Evolutionary conservation across 495 filamentous ascomycete genomes (phyloP).

Genomic region (Lophiotrema nucula): DNA sequence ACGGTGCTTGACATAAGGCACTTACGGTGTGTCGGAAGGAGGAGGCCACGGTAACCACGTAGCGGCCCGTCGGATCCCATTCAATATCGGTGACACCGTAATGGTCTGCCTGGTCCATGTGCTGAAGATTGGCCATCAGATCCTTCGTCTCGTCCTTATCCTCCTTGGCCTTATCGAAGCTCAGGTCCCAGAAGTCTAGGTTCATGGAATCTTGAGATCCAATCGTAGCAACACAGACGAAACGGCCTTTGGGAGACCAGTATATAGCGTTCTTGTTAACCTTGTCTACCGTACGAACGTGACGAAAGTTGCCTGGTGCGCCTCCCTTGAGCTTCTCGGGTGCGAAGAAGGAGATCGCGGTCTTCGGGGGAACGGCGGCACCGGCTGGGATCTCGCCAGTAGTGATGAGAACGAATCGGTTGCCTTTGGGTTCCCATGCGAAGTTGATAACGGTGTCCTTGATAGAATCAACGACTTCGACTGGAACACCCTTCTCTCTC

Average conservation of each 20-base stretch:
- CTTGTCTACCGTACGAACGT: constrained; percentile 89
- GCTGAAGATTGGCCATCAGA: constrained; percentile 85
- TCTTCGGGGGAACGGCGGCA: constrained; percentile 88
- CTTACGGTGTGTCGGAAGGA: constrained; percentile 93
- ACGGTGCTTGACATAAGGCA: no score
- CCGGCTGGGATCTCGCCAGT: constrained; percentile 71
- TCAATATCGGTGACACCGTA: constrained; percentile 97
- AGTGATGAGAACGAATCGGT: constrained; percentile 96
- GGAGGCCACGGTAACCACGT: constrained; percentile 85
- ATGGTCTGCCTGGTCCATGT: constrained; percentile 90
- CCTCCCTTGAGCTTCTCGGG: constrained; percentile 84
- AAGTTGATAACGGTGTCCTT: constrained; percentile 99
- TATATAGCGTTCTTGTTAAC: constrained; percentile 99
- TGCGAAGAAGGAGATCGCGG: constrained; percentile 90
- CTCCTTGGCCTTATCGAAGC: constrained; percentile 73
- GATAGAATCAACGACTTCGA: constrained; percentile 94
- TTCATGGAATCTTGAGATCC: constrained; percentile 89
- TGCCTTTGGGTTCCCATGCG: constrained; percentile 96
- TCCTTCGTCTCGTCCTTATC: constrained; percentile 93
- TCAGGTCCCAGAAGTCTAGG: constrained; percentile 94
- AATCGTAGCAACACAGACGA: constrained; percentile 89
- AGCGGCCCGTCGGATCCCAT: constrained; percentile 95
- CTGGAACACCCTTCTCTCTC: constrained; percentile 92
- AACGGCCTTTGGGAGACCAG: constrained; percentile 97
- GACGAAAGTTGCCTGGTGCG: constrained; percentile 86